Conservation (phyloP, 2,329 filamentous ascomycete genomes). For the Pyricularia sp. region DNA sequence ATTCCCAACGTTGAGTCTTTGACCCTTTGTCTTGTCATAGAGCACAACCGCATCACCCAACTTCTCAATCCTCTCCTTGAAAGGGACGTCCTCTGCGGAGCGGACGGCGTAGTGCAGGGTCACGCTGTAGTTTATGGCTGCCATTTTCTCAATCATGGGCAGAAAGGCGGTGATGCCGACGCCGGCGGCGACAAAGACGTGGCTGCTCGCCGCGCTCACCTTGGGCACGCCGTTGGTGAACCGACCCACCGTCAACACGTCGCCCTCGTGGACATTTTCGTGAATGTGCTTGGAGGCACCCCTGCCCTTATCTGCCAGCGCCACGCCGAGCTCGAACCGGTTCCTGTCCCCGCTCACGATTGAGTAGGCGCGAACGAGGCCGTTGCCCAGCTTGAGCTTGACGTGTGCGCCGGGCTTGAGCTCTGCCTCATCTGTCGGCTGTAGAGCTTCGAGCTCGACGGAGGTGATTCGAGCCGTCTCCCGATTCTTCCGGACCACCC, state of each 20-base stretch:
- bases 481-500: constrained; percentile 36
- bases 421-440: constrained; percentile 21
- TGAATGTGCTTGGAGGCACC: constrained; percentile 56
- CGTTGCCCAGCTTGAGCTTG: constrained; percentile 45
- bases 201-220: constrained; percentile 38
- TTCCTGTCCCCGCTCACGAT: constrained; percentile 37
- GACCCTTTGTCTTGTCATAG: constrained; percentile 36
- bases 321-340: constrained; percentile 48
- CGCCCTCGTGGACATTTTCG: constrained; percentile 32
- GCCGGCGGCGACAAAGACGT: constrained; percentile 55
- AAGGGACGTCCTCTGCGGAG: constrained; percentile 37
- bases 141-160: constrained; percentile 30
- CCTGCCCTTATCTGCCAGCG: constrained; percentile 35
- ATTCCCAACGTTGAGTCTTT: constrained; percentile 37
- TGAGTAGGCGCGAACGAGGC: constrained; percentile 50
- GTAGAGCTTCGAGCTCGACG: constrained; percentile 39
- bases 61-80: constrained; percentile 25
- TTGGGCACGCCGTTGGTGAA: constrained; percentile 40
- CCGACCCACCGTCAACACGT: constrained; percentile 38
- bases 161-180: constrained; percentile 61
- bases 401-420: constrained; percentile 41
- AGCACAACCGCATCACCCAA: constrained; percentile 25
- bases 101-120: constrained; percentile 51
- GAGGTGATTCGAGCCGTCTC: constrained; percentile 42
- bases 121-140: constrained; percentile 36